These are phyloP conservation scores for Termitomyces sp. DNA, from an alignment of 768 basidiomycete species.

Conservation along the genomic window DNA sequence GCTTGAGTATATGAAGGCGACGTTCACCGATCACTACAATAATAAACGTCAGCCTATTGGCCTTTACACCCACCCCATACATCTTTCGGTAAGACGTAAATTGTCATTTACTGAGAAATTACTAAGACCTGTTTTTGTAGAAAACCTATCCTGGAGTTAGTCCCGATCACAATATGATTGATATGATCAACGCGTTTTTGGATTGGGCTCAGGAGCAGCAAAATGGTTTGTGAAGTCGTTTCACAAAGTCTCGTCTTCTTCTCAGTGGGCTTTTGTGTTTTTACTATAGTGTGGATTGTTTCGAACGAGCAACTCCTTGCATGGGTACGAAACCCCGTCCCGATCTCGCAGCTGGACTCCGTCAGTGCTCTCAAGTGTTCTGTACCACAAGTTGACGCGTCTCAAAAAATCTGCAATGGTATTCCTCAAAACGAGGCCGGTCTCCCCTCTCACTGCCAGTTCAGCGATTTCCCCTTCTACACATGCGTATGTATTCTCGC, in stretches of 20 bases:
- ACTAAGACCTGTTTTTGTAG: conserved; percentile 19
- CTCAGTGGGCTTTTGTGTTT: background rate
- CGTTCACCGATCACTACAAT: conserved; percentile 71
- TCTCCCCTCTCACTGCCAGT: conserved; percentile 54
- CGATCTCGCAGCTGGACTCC: conserved; percentile 51
- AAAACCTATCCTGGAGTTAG: conserved; percentile 56
- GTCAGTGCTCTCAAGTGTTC: conserved; percentile 57
- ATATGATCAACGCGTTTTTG: conserved; percentile 75
- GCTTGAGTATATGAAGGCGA: conserved; percentile 65
- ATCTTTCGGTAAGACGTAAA: conserved; percentile 46
- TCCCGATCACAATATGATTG: conserved; percentile 42
- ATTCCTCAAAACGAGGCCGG: conserved; percentile 65
- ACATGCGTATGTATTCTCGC: conserved; percentile 56
- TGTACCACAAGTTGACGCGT: conserved; percentile 51
- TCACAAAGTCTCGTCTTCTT: background rate
- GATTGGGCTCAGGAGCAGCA: conserved; percentile 76
- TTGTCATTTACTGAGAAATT: background rate
- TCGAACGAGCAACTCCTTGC: conserved; percentile 65
- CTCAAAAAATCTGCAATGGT: conserved; percentile 68
- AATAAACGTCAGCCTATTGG: conserved; percentile 76
- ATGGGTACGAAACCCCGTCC: conserved; percentile 70
- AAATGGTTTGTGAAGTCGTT: conserved; percentile 39
- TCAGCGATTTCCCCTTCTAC: conserved; percentile 73
- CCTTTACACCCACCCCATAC: conserved; percentile 79
- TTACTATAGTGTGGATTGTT: conserved; percentile 61